Evolutionary conservation across 2,329 filamentous ascomycete species (phyloP).

Genomic region (Pyrenophora seminiperda): DNA sequence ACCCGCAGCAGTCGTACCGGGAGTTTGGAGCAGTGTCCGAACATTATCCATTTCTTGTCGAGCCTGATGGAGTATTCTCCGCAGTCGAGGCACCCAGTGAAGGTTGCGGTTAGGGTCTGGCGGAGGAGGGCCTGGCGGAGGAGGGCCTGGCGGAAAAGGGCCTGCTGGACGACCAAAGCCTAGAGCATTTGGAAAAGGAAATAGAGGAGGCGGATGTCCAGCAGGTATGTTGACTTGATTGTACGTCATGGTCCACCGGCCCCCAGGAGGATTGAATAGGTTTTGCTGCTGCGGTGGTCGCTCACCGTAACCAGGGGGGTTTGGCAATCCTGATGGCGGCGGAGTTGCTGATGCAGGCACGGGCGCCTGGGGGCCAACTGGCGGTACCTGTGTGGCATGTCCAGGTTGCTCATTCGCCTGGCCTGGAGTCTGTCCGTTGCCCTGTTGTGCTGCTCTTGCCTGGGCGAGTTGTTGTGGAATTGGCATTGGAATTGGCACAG

Average conservation of each 20-base stretch:
- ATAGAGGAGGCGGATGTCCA: conserved; percentile 27
- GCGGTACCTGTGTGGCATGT: conserved; percentile 13
- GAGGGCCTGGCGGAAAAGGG: conserved; percentile 22
- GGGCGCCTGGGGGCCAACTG: conserved; percentile 12
- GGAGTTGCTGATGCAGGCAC: conserved; percentile 3
- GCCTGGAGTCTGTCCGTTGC: conserved; percentile 6
- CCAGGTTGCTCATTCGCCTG: conserved; percentile 6
- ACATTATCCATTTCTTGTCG: conserved; percentile 43
- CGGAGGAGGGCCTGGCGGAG: conserved; percentile 21
- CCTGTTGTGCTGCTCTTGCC: conserved; percentile 22
- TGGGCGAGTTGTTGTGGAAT: conserved; percentile 35
- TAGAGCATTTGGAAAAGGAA: conserved; percentile 28
- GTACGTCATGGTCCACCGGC: conserved; percentile 59
- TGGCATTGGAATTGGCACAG: conserved; percentile 28
- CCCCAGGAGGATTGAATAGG: conserved; percentile 57
- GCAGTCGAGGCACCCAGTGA: conserved; percentile 29
- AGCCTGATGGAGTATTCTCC: conserved; percentile 31
- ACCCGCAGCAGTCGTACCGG: background rate
- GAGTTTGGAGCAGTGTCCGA: conserved; percentile 27
- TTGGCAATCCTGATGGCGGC: conserved; percentile 3
- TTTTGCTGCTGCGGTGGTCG: conserved; percentile 58
- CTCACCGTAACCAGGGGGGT: conserved; percentile 35
- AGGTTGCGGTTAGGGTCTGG: conserved; percentile 18
- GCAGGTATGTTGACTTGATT: conserved; percentile 50
- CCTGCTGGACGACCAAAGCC: conserved; percentile 24